Percentiles rank a stretch among this genome's conserved stretches.
Conservation (phyloP, 2,329 filamentous ascomycete genomes). For the Penicillium sp. region DNA sequence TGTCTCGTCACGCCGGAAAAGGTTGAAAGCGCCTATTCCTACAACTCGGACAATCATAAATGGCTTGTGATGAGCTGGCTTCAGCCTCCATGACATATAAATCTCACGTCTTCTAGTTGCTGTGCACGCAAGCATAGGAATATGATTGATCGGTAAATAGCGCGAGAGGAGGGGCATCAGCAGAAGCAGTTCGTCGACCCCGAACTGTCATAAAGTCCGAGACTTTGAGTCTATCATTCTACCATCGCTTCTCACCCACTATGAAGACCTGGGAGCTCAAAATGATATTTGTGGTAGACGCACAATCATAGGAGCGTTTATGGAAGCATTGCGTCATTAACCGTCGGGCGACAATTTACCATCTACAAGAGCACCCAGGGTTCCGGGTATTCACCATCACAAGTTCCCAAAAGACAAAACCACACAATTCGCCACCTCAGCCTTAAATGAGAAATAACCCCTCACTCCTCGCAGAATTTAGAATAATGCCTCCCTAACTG, state of each 20-base stretch:
- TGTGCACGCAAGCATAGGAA: too few relatives aligned
- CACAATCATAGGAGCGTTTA: background rate
- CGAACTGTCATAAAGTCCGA: background rate
- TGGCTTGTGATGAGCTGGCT: too few relatives aligned
- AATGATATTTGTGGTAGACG: background rate
- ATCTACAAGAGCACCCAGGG: background rate
- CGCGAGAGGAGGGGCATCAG: too few relatives aligned
- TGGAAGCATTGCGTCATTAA: background rate
- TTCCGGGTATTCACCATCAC: background rate
- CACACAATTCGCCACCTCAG: background rate
- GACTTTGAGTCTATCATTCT: too few relatives aligned
- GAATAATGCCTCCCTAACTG: background rate
- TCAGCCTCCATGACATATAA: too few relatives aligned
- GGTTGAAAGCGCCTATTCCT: too few relatives aligned
- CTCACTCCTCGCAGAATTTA: background rate
- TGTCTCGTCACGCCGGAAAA: too few relatives aligned
- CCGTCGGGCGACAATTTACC: background rate
- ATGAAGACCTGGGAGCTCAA: background rate
- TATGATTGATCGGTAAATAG: too few relatives aligned
- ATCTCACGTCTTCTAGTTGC: too few relatives aligned
- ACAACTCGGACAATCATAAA: too few relatives aligned
- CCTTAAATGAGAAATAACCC: background rate
- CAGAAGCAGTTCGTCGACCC: too few relatives aligned
- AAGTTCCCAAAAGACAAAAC: too few relatives aligned
- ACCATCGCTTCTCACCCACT: background rate